These are phyloP conservation scores for Blastosporella zonata DNA, from an alignment of 1,284 basidiomycete genomes.

Conservation along the genomic window DNA sequence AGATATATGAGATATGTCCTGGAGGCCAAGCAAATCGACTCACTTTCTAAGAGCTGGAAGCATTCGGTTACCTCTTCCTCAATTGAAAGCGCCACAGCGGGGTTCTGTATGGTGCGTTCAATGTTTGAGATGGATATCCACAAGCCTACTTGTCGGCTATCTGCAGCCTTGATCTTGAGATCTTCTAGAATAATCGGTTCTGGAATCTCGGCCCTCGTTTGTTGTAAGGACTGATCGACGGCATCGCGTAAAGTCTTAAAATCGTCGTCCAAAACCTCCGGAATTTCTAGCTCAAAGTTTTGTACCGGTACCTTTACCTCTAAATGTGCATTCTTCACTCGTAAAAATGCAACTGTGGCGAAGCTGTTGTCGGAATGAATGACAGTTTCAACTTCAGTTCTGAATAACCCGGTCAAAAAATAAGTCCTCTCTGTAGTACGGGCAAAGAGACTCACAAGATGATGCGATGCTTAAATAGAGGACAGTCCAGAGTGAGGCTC, in stretches of 20 bases:
- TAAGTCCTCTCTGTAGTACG: background rate
- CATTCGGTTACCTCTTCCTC: conserved; percentile 65
- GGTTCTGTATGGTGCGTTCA: conserved; percentile 27
- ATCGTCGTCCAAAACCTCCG: conserved; percentile 49
- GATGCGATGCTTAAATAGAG: conserved; percentile 82
- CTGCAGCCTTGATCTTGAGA: conserved; percentile 8
- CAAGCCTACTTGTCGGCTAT: conserved; percentile 24
- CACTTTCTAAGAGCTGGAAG: conserved; percentile 59
- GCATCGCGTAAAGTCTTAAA: conserved; percentile 30
- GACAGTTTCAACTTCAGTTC: conserved; percentile 66
- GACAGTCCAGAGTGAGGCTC: conserved; percentile 87
- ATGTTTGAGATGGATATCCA: conserved; percentile 66
- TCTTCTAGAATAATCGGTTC: background rate
- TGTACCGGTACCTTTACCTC: conserved; percentile 42
- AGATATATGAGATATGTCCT: conserved; percentile 12
- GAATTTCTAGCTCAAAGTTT: conserved; percentile 30
- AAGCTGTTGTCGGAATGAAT: conserved; percentile 74
- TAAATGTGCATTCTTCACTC: conserved; percentile 68
- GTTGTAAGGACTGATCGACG: conserved; percentile 7
- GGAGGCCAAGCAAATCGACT: conserved; percentile 10
- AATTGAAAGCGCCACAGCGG: conserved; percentile 32
- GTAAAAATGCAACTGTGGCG: conserved; percentile 86
- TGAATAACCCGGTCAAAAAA: conserved; percentile 25
- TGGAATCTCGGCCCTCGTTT: background rate
- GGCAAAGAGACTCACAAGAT: conserved; percentile 50